Evolutionary conservation across 2,329 filamentous ascomycete species (phyloP), one percentile per base, ranked within the genome.

Genomic region (Boeremia lycopersici): DNA sequence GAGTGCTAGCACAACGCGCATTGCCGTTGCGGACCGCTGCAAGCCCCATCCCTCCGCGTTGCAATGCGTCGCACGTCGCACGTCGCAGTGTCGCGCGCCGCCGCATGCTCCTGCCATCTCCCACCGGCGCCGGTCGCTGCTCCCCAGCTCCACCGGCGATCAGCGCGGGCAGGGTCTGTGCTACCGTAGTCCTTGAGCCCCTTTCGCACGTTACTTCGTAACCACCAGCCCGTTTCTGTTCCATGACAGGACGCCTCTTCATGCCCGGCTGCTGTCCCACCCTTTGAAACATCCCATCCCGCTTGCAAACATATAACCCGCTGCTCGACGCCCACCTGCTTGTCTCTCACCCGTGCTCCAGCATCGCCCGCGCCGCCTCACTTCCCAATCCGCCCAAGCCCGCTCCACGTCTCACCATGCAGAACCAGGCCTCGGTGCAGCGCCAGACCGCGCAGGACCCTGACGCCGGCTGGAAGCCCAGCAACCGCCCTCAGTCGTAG

Each of bases 401-500:
- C 57, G 51, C 44, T 51, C 57, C 51, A 48, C 60, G 49, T 58
- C 60, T 41, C 60, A 41, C 62, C 65, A 70, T 73, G 65, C 52
- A 54, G 52, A 40, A 33, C 45, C 52, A 54, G 35, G 36, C 34
- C 45, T 11, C 34, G n/a, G 34, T 19, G 34, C 34, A 23, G 19
- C 19, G 19, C 43, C 49, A 53, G 31, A 38, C 30, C 43, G 43
- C 42, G 49, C 61, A 69, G 44, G 68, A 74, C 64, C 83, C 89
- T 71, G 86, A 91, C 72, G 84, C 84, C 70, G 87, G 90, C 78
- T 93, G 89, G 89, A 86, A 91, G 84, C 89, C 90, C 65, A 93
- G 81, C 72, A 85, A 84, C 70, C 89, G 91, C 62, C 91, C 91
- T 63, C 89, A 93, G 79, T 95, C 91, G 90, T 95, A 82, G 76